A percentile compares a stretch with the other conserved stretches of the same genome.
phyloP scores from a whole-genome alignment of 805 yeast species.

The Hanseniaspora lindneri region DNA sequence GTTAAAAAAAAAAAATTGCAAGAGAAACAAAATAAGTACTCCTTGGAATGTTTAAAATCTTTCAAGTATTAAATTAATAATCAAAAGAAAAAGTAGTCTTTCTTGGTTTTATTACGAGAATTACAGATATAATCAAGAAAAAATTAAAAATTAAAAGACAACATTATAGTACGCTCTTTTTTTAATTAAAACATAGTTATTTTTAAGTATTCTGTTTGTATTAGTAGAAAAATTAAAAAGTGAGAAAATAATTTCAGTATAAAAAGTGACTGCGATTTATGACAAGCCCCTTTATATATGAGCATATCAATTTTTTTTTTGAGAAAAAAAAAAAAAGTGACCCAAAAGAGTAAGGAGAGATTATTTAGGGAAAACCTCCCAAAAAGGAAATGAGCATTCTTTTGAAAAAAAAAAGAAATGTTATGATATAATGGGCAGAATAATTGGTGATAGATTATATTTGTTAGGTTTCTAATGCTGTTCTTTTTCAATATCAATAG shows the following conservation, averaged over 20 bases:
- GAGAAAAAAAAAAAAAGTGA: not conserved
- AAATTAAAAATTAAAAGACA: not conserved
- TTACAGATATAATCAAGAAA: not conserved
- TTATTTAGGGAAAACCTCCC: not conserved
- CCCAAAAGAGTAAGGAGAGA: not conserved
- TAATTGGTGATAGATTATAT: too few relatives aligned
- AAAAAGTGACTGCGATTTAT: too few relatives aligned
- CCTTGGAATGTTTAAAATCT: too few relatives aligned
- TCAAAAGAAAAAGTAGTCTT: not conserved
- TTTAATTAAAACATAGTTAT: conserved; percentile 15
- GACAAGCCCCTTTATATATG: not conserved
- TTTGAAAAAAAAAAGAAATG: not conserved
- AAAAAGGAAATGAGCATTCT: not conserved
- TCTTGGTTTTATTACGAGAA: conserved; percentile 6
- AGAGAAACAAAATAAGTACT: not conserved
- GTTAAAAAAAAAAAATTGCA: not conserved
- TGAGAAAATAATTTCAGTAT: too few relatives aligned
- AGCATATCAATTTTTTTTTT: too few relatives aligned
- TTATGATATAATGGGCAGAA: not conserved
- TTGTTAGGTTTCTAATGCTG: too few relatives aligned
- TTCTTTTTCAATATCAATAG: too few relatives aligned
- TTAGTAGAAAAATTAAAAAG: too few relatives aligned
- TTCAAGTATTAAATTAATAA: not conserved
- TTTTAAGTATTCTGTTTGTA: too few relatives aligned
- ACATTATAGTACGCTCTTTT: conserved; percentile 1